Conservation (phyloP, 2,329 filamentous ascomycete species). For the Allantophomopsis cytisporea region DNA sequence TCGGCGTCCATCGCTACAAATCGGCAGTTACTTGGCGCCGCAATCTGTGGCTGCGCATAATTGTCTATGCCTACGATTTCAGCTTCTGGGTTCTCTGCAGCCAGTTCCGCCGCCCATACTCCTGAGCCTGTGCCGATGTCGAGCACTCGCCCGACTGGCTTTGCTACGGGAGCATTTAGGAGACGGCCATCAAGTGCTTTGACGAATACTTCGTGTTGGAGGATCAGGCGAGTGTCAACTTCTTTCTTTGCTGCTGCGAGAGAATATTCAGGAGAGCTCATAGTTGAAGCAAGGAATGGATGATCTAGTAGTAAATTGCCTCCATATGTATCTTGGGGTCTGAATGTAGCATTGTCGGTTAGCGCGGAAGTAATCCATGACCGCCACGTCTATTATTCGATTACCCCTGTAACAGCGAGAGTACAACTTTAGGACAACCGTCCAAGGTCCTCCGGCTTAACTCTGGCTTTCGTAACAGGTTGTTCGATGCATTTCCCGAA, state of each 20-base stretch:
- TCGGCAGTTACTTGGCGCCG: neutral
- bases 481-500: too few relatives aligned
- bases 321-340: too few relatives aligned
- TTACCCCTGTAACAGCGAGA: too few relatives aligned
- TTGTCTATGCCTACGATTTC: neutral
- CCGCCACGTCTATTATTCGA: too few relatives aligned
- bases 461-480: too few relatives aligned
- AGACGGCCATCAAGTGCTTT: neutral
- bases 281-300: neutral
- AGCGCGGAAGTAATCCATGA: too few relatives aligned
- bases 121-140: conserved; percentile 1
- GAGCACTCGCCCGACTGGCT: neutral
- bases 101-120: neutral
- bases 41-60: neutral
- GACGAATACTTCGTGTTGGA: neutral
- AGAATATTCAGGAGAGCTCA: neutral
- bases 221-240: neutral
- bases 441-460: too few relatives aligned
- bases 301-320: neutral
- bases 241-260: neutral
- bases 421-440: too few relatives aligned
- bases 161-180: neutral
- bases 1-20: neutral
- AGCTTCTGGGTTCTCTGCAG: neutral
- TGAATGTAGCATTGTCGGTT: too few relatives aligned